Evolutionary conservation across 2,329 filamentous ascomycete genomes (phyloP), one percentile per base, ranked within the genome.

Genomic region (Trichoderma koningiopsis): DNA sequence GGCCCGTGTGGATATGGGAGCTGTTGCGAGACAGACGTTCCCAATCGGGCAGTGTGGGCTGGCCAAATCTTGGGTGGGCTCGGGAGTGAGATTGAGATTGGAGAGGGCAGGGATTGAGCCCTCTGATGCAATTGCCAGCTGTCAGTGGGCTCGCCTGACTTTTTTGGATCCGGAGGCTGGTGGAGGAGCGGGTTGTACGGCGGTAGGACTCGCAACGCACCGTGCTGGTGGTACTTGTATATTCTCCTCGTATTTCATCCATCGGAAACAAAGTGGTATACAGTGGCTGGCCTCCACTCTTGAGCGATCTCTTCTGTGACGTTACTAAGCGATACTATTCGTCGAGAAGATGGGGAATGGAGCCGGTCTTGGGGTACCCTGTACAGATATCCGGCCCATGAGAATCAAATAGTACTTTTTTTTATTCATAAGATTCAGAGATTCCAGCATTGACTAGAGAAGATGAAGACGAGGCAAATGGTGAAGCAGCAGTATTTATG

Each of bases 61-160:
- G 22, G 31, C 8, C 10, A 57, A 47, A 40, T 61, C 53, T 56
- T 29, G 65, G 53, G 55, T 59, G 57, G 64, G 53, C 37, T 52
- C 64, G 64, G 64, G 40, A 67, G 64, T 59, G 55, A 67, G 64
- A 67, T 67, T 59, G 55, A 67, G 64, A 67, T 67, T 67, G 64
- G 61, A 59, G 40, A 59, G 37, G 16, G 29, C 65, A 68, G 57
- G 56, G 57, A 52, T 57, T 27, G 63, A 68, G 58, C 43, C 60
- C 35, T 66, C 53, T 66, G 62, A 47, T 65, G 58, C 62, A 69
- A 64, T 69, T 67, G 68, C 62, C 68, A 70, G 68, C 65, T 68
- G 65, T 68, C 69, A 64, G 69, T 68, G 65, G 66, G 56, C 65
- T 56, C 37, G 43, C 58, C 43, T 69, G 69, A 64, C 65, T 69